Evolutionary conservation across 306 rosid species (phyloP).

Genomic region (Quercus glauca): DNA sequence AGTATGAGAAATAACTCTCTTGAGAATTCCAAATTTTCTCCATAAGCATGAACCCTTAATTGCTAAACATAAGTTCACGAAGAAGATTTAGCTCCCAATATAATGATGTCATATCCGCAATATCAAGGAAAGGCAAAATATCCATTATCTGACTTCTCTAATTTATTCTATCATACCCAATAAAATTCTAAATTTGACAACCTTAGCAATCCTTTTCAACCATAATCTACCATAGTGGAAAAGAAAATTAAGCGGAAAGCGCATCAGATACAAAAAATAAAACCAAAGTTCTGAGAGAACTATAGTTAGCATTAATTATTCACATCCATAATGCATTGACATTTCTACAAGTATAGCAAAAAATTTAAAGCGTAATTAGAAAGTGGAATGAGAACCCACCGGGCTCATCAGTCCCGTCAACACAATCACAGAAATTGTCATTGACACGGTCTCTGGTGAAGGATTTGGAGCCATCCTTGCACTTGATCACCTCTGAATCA

Average conservation of each 20-base stretch:
- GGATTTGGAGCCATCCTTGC: conserved; percentile 73
- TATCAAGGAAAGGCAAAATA: background rate
- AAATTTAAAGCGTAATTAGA: no score
- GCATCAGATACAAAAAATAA: background rate
- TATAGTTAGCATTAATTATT: background rate
- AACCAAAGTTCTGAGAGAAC: background rate
- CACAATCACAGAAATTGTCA: conserved; percentile 80
- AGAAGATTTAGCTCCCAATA: background rate
- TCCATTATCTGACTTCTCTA: background rate
- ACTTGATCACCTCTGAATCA: conserved; percentile 50
- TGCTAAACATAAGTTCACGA: background rate
- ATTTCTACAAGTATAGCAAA: background rate
- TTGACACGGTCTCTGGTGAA: conserved; percentile 75
- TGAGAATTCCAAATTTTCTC: background rate
- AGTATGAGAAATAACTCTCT: background rate
- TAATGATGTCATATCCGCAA: background rate
- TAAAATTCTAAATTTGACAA: background rate
- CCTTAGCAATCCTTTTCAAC: background rate
- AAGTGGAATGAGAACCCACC: conserved; percentile 32
- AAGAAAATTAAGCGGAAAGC: background rate
- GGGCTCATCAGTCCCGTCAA: conserved; percentile 91
- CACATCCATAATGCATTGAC: background rate
- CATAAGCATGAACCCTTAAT: no score
- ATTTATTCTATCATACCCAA: background rate
- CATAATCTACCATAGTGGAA: background rate